These are phyloP conservation scores for Thalassiosira pacifica DNA, from an alignment of 352 stramenopile genomes.

Conservation along the genomic window DNA sequence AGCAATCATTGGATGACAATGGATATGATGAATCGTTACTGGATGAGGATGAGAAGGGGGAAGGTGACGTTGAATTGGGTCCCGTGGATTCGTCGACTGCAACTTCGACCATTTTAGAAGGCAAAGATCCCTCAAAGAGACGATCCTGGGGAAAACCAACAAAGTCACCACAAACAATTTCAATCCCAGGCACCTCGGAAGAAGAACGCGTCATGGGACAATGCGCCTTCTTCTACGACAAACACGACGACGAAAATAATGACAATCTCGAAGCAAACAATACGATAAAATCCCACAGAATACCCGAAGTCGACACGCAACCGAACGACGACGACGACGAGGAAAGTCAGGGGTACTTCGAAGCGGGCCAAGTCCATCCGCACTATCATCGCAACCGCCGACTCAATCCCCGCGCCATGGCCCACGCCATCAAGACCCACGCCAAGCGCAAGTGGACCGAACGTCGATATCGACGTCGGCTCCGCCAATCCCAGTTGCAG, in stretches of 20 bases:
- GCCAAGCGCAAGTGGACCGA: slow-evolving; percentile 48
- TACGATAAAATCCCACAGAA: slow-evolving; percentile 12
- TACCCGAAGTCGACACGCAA: not conserved
- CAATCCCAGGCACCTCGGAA: slow-evolving; percentile 2
- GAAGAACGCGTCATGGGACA: slow-evolving; percentile 48
- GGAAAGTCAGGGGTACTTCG: slow-evolving; percentile 20
- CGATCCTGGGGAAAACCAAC: not conserved
- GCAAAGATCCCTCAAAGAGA: not conserved
- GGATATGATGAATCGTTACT: slow-evolving; percentile 8
- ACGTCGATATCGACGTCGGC: slow-evolving; percentile 45
- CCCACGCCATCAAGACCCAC: slow-evolving; percentile 22
- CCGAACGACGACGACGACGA: slow-evolving; percentile 3
- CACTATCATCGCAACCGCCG: slow-evolving; percentile 6
- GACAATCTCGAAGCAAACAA: too few species aligned
- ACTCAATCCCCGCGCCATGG: slow-evolving; percentile 9
- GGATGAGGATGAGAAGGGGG: not conserved
- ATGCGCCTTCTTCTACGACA: slow-evolving; percentile 55
- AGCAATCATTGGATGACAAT: not conserved
- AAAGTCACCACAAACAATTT: not conserved
- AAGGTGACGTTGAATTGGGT: not conserved
- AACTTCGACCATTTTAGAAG: too few species aligned
- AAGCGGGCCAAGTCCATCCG: not conserved
- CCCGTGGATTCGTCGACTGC: not conserved
- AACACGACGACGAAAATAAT: slow-evolving; percentile 3
- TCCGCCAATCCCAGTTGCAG: slow-evolving; percentile 40